Conservation (phyloP, 1,139 yeast genomes). For the Pichia terricola region DNA sequence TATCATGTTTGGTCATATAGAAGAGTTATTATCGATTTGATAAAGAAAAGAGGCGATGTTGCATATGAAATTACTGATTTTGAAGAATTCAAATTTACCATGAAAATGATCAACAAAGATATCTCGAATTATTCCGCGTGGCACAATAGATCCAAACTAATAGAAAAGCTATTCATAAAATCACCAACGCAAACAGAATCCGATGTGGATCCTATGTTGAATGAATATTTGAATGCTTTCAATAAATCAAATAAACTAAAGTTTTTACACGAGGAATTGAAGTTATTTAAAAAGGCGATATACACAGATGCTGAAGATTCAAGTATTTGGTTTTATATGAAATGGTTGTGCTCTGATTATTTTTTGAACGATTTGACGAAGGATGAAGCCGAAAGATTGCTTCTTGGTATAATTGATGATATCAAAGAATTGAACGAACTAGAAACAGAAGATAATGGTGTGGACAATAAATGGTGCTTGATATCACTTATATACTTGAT, state of each 20-base stretch:
- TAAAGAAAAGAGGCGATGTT: conserved; percentile 25
- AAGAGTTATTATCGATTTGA: conserved; percentile 51
- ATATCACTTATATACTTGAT: conserved; percentile 39
- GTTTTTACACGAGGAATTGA: conserved; percentile 51
- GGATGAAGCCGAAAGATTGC: conserved; percentile 12
- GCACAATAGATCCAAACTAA: conserved; percentile 77
- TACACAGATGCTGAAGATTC: conserved; percentile 93
- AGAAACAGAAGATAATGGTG: conserved; percentile 48
- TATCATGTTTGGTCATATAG: conserved; percentile 97
- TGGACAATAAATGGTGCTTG: conserved; percentile 62
- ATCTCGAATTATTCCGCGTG: conserved; percentile 93
- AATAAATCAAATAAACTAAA: conserved; percentile 13
- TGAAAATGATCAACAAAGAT: conserved; percentile 65
- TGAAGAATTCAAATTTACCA: conserved; percentile 69
- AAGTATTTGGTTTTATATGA: conserved; percentile 81
- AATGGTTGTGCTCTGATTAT: conserved; percentile 65
- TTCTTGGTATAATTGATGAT: conserved; percentile 22
- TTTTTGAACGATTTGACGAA: conserved; percentile 26
- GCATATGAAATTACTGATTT: conserved; percentile 16
- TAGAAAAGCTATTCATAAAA: conserved; percentile 40
- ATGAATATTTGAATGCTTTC: conserved; percentile 18
- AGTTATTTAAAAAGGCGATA: conserved; percentile 70
- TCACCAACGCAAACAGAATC: conserved; percentile 13
- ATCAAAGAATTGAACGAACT: conserved; percentile 48
- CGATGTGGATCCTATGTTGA: conserved; percentile 13